These are phyloP conservation scores for Clavulina sp. DNA, from an alignment of 768 basidiomycete genomes.

Conservation along the genomic window DNA sequence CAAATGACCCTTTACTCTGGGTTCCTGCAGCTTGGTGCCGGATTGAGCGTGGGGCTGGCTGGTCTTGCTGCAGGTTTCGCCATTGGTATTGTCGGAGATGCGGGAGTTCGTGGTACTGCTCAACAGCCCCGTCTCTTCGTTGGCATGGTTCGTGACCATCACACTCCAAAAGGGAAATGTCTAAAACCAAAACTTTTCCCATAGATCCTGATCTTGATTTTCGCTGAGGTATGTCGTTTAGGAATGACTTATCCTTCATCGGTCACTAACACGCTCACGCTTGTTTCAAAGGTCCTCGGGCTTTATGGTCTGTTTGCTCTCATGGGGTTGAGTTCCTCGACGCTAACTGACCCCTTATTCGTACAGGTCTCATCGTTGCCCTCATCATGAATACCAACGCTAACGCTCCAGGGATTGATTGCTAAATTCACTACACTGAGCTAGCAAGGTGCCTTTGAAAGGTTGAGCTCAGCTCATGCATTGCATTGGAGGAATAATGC, in stretches of 20 bases:
- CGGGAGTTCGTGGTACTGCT: constrained; percentile 93
- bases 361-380: constrained; percentile 67
- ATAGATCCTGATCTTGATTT: constrained; percentile 95
- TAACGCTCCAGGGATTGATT: no score
- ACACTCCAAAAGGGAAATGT: background rate
- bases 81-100: constrained; percentile 96
- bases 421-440: no score
- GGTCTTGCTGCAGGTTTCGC: constrained; percentile 96
- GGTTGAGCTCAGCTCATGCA: no score
- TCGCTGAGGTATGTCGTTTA: constrained; percentile 42
- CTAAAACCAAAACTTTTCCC: background rate
- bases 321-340: constrained; percentile 5
- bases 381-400: constrained; percentile 86
- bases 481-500: no score
- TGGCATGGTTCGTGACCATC: constrained; percentile 53
- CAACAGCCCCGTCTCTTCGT: constrained; percentile 91
- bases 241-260: background rate
- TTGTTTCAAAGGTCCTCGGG: constrained; percentile 51
- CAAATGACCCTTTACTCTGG: constrained; percentile 85
- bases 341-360: background rate
- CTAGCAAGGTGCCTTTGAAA: no score
- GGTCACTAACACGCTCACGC: background rate
- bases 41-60: constrained; percentile 79
- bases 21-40: constrained; percentile 86
- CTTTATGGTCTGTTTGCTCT: constrained; percentile 44